Conservation (phyloP, 2,329 filamentous ascomycete genomes). For the Epicoccum nigrum region DNA sequence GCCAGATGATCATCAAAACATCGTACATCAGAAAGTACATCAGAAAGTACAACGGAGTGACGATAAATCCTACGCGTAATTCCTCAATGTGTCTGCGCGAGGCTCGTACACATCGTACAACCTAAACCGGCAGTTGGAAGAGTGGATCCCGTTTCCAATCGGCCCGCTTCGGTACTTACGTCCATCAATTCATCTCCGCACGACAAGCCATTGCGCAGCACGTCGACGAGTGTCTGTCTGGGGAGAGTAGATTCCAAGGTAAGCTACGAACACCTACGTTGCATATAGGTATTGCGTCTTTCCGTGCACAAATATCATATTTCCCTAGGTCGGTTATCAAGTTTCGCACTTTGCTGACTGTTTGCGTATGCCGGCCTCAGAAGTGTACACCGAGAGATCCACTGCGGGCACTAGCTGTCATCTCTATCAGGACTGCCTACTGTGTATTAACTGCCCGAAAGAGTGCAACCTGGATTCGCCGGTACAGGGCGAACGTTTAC, state of each 20-base stretch:
- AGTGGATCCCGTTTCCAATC: background rate
- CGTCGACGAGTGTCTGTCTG: background rate
- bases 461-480: too few species aligned
- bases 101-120: conserved; percentile 16
- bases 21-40: conserved; percentile 2
- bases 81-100: background rate
- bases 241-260: background rate
- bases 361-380: too few species aligned
- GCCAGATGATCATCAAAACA: background rate
- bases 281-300: too few species aligned
- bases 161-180: background rate
- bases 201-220: background rate
- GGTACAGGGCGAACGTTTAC: too few species aligned
- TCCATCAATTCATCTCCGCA: background rate
- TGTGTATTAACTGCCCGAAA: too few species aligned
- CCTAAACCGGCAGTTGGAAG: background rate
- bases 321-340: background rate
- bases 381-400: conserved; percentile 1
- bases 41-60: too few species aligned
- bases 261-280: too few species aligned
- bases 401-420: conserved; percentile 7
- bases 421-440: too few species aligned
- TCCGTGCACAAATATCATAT: too few species aligned
- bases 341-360: too few species aligned
- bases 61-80: background rate